Conservation (phyloP, 768 basidiomycete species). For the Steccherinum ochraceum region DNA sequence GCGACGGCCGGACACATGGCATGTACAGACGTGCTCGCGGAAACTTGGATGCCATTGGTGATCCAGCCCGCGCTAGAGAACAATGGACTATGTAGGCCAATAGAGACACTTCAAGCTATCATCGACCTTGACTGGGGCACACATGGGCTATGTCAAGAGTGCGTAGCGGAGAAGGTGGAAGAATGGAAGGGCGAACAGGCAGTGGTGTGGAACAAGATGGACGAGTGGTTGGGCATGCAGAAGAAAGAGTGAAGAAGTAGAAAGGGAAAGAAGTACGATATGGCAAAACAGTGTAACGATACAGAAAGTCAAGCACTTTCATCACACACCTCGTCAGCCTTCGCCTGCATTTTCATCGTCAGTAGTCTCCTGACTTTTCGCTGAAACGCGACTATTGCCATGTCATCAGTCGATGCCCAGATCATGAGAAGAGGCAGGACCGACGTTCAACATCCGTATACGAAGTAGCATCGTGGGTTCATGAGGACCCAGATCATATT, state of each 20-base stretch:
- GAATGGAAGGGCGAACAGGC: slow-evolving; percentile 64
- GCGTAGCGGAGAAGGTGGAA: slow-evolving; percentile 48
- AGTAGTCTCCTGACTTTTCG: too few species aligned
- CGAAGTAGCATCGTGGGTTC: neutral
- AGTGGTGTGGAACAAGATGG: slow-evolving; percentile 54
- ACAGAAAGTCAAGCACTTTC: neutral
- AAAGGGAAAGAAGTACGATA: neutral
- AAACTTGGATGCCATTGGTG: slow-evolving; percentile 67
- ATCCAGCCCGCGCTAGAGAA: slow-evolving; percentile 57
- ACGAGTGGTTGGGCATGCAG: slow-evolving; percentile 41
- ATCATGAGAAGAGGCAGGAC: neutral
- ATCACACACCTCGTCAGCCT: neutral
- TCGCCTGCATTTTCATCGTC: too few species aligned
- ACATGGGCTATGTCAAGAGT: slow-evolving; percentile 53
- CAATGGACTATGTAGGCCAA: slow-evolving; percentile 61
- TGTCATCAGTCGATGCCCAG: neutral
- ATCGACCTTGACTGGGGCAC: slow-evolving; percentile 50
- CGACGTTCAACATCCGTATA: neutral
- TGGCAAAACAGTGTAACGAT: neutral
- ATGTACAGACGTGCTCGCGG: slow-evolving; percentile 69
- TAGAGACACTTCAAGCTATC: slow-evolving; percentile 62
- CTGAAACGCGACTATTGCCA: too few species aligned
- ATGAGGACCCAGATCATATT: neutral
- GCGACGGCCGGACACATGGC: slow-evolving; percentile 65
- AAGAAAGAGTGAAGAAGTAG: slow-evolving; percentile 5